Evolutionary conservation across 2,329 filamentous ascomycete species (phyloP).

Genomic region (Sclerotinia trifoliorum): DNA sequence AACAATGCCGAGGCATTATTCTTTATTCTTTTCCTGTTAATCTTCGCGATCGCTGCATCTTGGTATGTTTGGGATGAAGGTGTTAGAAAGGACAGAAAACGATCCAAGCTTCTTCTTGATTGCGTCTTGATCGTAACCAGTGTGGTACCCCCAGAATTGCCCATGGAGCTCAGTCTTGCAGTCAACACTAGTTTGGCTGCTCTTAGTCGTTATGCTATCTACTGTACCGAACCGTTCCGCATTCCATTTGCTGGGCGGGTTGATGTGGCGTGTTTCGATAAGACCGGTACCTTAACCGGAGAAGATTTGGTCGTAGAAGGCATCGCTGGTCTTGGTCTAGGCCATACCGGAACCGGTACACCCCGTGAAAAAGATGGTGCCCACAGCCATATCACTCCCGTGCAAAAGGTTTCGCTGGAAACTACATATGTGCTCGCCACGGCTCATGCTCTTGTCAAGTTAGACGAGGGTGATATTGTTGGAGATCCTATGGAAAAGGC

Average conservation of each 20-base stretch:
- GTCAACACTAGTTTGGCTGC: conserved; percentile 97
- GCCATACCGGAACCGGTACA: conserved; percentile 62
- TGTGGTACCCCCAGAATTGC: conserved; percentile 95
- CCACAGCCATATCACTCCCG: conserved; percentile 72
- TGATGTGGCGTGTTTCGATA: conserved; percentile 97
- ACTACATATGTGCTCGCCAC: conserved; percentile 93
- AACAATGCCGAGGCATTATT: conserved; percentile 95
- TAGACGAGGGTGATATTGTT: conserved; percentile 95
- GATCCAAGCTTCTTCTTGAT: conserved; percentile 94
- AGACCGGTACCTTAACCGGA: conserved; percentile 94
- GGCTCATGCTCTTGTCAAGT: conserved; percentile 90
- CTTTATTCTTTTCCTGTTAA: conserved; percentile 93
- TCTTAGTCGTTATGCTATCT: conserved; percentile 92
- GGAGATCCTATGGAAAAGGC: conserved; percentile 99
- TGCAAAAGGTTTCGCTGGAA: conserved; percentile 69
- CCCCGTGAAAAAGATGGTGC: conserved; percentile 74
- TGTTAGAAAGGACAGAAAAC: conserved; percentile 89
- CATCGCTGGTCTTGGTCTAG: conserved; percentile 82
- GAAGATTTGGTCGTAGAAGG: conserved; percentile 97
- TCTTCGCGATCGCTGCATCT: conserved; percentile 95
- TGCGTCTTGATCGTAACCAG: conserved; percentile 97
- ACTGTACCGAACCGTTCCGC: conserved; percentile 97
- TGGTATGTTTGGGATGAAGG: conserved; percentile 99
- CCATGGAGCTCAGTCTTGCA: conserved; percentile 95
- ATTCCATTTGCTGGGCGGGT: conserved; percentile 95